Percentiles rank a stretch among this genome's conserved stretches.
These are phyloP conservation scores for Russula sp. DNA, from an alignment of 768 basidiomycete genomes.

Conservation along the genomic window DNA sequence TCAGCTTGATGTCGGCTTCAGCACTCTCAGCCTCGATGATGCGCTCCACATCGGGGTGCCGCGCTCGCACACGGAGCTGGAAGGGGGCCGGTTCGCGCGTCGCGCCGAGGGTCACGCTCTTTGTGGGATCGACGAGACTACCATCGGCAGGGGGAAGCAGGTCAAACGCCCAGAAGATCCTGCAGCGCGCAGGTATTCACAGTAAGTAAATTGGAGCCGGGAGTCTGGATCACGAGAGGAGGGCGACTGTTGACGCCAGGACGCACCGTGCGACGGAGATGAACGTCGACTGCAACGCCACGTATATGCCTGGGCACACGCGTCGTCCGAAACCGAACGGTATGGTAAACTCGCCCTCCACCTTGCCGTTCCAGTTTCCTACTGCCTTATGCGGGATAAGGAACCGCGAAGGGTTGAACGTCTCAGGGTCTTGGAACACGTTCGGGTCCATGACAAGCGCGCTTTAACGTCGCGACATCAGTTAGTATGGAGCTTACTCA, in stretches of 20 bases:
- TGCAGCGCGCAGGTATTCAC: not conserved
- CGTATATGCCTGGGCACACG: conserved; percentile 24
- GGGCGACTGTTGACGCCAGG: no score
- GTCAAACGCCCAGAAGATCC: conserved; percentile 25
- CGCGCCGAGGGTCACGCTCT: not conserved
- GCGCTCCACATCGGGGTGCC: not conserved
- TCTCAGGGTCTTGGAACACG: conserved; percentile 24
- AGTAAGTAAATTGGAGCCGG: not conserved
- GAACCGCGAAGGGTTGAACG: conserved; percentile 28
- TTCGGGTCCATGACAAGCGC: conserved; percentile 22
- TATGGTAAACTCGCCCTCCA: conserved; percentile 18
- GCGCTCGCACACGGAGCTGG: not conserved
- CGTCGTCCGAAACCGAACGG: conserved; percentile 27
- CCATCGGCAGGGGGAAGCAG: conserved; percentile 3
- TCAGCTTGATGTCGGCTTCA: conserved; percentile 14
- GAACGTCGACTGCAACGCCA: conserved; percentile 21
- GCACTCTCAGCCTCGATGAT: conserved; percentile 11
- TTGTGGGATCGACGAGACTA: not conserved
- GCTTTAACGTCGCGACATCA: not conserved
- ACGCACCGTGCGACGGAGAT: conserved; percentile 19
- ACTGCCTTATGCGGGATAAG: conserved; percentile 4
- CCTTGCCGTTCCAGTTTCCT: conserved; percentile 10
- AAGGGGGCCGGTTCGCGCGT: conserved; percentile 9
- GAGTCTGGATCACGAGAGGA: not conserved
- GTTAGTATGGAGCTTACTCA: not conserved